Percentiles rank a stretch among this genome's conserved stretches.
These are phyloP conservation scores for Aspergillus ustus DNA, from an alignment of 2,329 filamentous ascomycete species.

Conservation along the genomic window DNA sequence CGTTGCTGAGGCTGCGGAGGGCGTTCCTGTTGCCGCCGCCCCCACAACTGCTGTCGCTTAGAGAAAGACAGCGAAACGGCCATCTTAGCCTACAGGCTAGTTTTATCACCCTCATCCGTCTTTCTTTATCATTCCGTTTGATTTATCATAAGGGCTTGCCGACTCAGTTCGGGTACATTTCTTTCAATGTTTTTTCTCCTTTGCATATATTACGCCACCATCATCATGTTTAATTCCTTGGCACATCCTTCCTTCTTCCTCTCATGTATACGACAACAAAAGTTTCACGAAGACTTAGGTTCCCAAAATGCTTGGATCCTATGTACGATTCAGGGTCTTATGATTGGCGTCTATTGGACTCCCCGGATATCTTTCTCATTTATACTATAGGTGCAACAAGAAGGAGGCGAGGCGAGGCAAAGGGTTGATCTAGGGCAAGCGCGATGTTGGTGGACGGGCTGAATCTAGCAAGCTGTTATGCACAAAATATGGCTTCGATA, in stretches of 20 bases:
- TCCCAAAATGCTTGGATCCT: conserved; percentile 39
- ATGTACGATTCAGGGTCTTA: conserved; percentile 42
- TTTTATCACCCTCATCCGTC: conserved; percentile 20
- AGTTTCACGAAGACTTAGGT: conserved; percentile 45
- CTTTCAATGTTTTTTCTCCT: conserved; percentile 34
- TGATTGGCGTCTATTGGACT: conserved; percentile 49
- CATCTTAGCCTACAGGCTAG: conserved; percentile 13
- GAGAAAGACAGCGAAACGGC: conserved; percentile 12
- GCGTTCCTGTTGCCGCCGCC: conserved; percentile 41
- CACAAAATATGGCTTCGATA: conserved; percentile 33
- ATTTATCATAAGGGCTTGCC: conserved; percentile 36
- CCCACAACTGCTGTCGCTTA: conserved; percentile 53
- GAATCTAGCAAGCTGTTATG: conserved; percentile 33
- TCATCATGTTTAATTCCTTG: conserved; percentile 31
- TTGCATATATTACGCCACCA: conserved; percentile 45
- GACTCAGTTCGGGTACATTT: conserved; percentile 29
- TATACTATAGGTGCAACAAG: conserved; percentile 39
- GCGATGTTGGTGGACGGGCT: conserved; percentile 35
- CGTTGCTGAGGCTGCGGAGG: conserved; percentile 45
- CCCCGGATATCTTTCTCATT: conserved; percentile 41
- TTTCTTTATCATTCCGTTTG: conserved; percentile 25
- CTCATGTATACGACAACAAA: conserved; percentile 51
- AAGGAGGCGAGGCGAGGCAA: conserved; percentile 38
- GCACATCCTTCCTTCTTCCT: conserved; percentile 33
- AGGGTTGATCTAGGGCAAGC: conserved; percentile 35